Percentiles rank a stretch among this genome's conserved stretches.
Conservation (phyloP, 352 stramenopile genomes). For the Phytophthora crassamura region DNA sequence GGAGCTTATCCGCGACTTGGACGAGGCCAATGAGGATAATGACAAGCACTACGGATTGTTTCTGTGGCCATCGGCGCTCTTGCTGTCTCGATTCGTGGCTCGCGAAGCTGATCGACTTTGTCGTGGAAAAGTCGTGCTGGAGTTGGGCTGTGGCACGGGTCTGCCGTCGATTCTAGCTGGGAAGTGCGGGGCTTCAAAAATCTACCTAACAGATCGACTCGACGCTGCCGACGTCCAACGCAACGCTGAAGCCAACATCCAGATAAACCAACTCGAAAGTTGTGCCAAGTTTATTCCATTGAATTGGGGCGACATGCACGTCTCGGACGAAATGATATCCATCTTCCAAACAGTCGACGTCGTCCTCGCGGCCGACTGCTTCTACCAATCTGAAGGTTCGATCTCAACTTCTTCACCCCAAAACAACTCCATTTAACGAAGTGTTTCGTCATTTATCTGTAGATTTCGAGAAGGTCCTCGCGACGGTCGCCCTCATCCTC, state of each 20-base stretch:
- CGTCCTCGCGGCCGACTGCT: slow-evolving; percentile 71
- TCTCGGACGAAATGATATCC: slow-evolving; percentile 33
- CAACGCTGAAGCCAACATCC: slow-evolving; percentile 64
- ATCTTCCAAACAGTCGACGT: slow-evolving; percentile 51
- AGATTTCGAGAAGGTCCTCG: slow-evolving; percentile 80
- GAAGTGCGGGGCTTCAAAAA: slow-evolving; percentile 43
- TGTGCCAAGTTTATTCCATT: slow-evolving; percentile 52
- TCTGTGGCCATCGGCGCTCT: slow-evolving; percentile 64
- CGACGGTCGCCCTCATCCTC: slow-evolving; percentile 71
- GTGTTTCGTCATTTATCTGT: background rate
- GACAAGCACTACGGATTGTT: slow-evolving; percentile 74
- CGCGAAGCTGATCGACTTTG: slow-evolving; percentile 36
- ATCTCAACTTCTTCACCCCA: background rate
- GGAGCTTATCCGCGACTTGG: slow-evolving; percentile 60
- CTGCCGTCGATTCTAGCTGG: slow-evolving; percentile 69
- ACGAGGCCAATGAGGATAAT: slow-evolving; percentile 42
- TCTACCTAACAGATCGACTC: slow-evolving; percentile 62
- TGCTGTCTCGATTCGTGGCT: slow-evolving; percentile 61
- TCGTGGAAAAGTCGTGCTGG: slow-evolving; percentile 53
- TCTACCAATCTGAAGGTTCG: slow-evolving; percentile 70
- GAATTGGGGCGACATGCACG: slow-evolving; percentile 51
- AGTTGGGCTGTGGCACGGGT: slow-evolving; percentile 73
- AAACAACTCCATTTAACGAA: background rate
- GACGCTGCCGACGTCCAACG: slow-evolving; percentile 53
- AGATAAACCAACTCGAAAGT: slow-evolving; percentile 46